These are phyloP conservation scores for Aotearoamyces nothofagi DNA, from an alignment of 2,329 filamentous ascomycete species.

Conservation along the genomic window DNA sequence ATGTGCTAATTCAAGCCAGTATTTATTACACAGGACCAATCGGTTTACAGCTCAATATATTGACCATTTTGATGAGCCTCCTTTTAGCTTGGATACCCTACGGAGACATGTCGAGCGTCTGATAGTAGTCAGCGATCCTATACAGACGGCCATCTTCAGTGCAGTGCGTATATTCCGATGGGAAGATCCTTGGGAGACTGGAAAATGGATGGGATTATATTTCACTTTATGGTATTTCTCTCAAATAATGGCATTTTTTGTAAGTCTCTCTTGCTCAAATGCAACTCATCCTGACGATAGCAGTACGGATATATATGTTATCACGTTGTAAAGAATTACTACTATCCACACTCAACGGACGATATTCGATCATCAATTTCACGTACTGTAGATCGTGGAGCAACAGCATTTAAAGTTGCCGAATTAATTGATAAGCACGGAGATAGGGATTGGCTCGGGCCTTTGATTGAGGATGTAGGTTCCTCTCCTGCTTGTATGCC, in stretches of 20 bases:
- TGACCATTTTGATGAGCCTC: constrained; percentile 12
- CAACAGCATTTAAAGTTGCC: constrained; percentile 17
- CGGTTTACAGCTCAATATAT: constrained; percentile 23
- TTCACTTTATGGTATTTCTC: constrained; percentile 10
- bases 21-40: constrained; percentile 16
- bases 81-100: constrained; percentile 14
- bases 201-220: constrained; percentile 14
- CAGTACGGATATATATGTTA: constrained; percentile 11
- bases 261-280: constrained; percentile 7
- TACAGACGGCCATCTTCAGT: constrained; percentile 21
- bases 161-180: constrained; percentile 21
- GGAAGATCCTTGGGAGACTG: constrained; percentile 18
- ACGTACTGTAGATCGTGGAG: constrained; percentile 17
- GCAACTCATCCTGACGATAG: background rate
- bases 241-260: constrained; percentile 11
- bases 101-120: constrained; percentile 20
- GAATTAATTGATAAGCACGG: constrained; percentile 23
- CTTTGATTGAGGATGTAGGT: constrained; percentile 7
- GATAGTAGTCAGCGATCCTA: constrained; percentile 21
- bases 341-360: constrained; percentile 6
- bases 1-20: constrained; percentile 10
- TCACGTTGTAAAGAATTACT: constrained; percentile 8
- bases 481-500: no score
- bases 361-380: constrained; percentile 13
- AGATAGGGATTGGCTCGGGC: constrained; percentile 19